phyloP scores from a whole-genome alignment of 2,329 filamentous ascomycete species.

The Hymenoscyphus infarciens region DNA sequence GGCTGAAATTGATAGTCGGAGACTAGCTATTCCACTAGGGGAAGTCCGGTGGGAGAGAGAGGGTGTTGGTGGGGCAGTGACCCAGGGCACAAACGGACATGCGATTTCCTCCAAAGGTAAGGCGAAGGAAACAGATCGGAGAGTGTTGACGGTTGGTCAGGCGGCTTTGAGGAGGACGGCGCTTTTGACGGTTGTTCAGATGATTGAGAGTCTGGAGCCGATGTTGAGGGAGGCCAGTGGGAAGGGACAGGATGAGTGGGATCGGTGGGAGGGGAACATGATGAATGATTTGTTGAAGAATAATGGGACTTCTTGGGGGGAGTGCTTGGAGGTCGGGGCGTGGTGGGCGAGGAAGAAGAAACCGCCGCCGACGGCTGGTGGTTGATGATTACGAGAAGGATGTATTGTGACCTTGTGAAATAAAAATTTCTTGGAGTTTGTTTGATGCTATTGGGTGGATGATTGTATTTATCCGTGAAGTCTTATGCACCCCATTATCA shows the following conservation, averaged over 20 bases:
- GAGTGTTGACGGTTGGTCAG: slow-evolving; percentile 53
- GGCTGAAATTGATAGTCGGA: slow-evolving; percentile 65
- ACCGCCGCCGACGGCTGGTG: slow-evolving; percentile 34
- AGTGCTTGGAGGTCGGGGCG: slow-evolving; percentile 82
- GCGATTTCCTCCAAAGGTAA: slow-evolving; percentile 34
- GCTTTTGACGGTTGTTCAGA: slow-evolving; percentile 74
- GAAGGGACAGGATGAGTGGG: slow-evolving; percentile 90
- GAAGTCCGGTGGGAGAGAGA: slow-evolving; percentile 87
- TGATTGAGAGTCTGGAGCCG: slow-evolving; percentile 83
- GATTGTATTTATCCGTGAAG: neutral
- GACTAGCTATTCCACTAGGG: slow-evolving; percentile 81
- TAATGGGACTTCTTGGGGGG: slow-evolving; percentile 74
- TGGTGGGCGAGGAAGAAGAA: slow-evolving; percentile 88
- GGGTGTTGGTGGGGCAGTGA: slow-evolving; percentile 60
- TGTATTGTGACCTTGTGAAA: too few relatives aligned
- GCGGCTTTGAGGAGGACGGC: slow-evolving; percentile 73
- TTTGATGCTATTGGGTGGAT: neutral
- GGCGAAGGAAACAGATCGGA: slow-evolving; percentile 29
- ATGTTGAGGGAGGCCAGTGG: slow-evolving; percentile 76
- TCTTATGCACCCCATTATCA: neutral
- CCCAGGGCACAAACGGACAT: slow-evolving; percentile 54
- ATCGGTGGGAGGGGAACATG: slow-evolving; percentile 83
- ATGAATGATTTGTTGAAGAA: slow-evolving; percentile 79
- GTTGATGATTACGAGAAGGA: neutral
- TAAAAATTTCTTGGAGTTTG: too few relatives aligned